phyloP scores from a whole-genome alignment of 495 filamentous ascomycete genomes.

The Lepraria neglecta region DNA sequence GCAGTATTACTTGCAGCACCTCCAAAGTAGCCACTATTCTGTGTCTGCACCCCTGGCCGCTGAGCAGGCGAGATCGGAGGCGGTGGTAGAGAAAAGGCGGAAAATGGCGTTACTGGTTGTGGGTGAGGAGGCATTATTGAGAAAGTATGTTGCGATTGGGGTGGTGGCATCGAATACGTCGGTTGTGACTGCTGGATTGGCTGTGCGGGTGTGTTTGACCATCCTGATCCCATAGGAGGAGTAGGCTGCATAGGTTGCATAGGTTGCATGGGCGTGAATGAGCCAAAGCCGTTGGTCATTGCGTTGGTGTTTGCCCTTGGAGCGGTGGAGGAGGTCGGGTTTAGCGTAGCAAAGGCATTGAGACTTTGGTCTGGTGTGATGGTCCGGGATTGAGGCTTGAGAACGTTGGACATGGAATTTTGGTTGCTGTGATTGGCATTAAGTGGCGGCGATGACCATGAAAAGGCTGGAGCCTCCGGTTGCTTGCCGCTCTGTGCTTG shows the following conservation, averaged over 20 bases:
- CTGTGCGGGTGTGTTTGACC: slow-evolving; percentile 18
- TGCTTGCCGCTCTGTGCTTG: slow-evolving; percentile 27
- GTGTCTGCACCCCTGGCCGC: slow-evolving; percentile 20
- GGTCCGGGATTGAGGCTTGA: slow-evolving; percentile 37
- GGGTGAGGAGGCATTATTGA: slow-evolving; percentile 19
- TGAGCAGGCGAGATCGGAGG: slow-evolving; percentile 28
- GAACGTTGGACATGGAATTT: slow-evolving; percentile 26
- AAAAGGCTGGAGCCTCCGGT: slow-evolving; percentile 37
- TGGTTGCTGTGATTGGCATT: slow-evolving; percentile 23
- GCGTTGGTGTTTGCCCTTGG: slow-evolving; percentile 21
- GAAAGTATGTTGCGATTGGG: slow-evolving; percentile 1
- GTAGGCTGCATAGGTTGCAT: slow-evolving; percentile 18
- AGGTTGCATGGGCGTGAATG: slow-evolving; percentile 24
- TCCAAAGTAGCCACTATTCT: slow-evolving; percentile 24
- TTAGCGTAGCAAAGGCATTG: slow-evolving; percentile 44
- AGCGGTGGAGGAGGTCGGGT: slow-evolving; percentile 32
- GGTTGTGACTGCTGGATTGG: slow-evolving; percentile 31
- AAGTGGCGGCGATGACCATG: slow-evolving; percentile 40
- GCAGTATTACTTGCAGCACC: slow-evolving; percentile 25
- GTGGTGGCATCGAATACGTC: slow-evolving; percentile 1
- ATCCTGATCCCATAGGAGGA: not conserved
- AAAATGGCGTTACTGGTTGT: slow-evolving; percentile 14
- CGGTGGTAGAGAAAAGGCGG: slow-evolving; percentile 45
- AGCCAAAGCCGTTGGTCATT: slow-evolving; percentile 16
- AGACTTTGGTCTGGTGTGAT: slow-evolving; percentile 50